Evolutionary conservation across 163 green algal genomes (phyloP), one percentile per base, ranked within the genome.

Genomic region (Trebouxiophyceae sp.): DNA sequence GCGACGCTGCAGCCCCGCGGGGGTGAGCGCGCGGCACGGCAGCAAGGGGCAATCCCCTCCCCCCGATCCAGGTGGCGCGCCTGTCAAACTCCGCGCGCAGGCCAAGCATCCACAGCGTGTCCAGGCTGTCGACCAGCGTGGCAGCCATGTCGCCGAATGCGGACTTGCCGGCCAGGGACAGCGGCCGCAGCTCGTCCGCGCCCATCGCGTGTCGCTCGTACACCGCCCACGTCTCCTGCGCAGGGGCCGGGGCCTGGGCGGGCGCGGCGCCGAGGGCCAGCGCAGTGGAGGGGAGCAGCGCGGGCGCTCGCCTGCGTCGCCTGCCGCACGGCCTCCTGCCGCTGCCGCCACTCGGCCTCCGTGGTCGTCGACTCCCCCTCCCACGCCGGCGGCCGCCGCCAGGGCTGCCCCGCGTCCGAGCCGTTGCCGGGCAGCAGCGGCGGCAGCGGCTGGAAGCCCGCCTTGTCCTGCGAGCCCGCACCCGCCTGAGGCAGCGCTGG

Each of bases 111-210:
- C 71, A 67, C n/a, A 87, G 71, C 12, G 81, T 87, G 62, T 75
- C 68, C 57, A 87, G 60, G 7, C 65, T 65, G 63, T 87, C 81
- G 7, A 86, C 57, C 12, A 86, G 66, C 1, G 72, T 82, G 24
- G 77, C 77, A 23, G 72, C 77, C 64, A 86, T 54, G 33, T 72
- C 78, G 1, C 72, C 66, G 61, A 87, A 80, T 30, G 27, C 62
- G 33, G 75, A 30, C 33, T 78, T 80, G 5, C 80, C 80, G 6
- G 26, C 27, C 62, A 72, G 90, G 46, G 61, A 86, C 8, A 91
- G 59, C 5, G 88, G 88, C 39, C 78, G 74, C 50, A 96, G 71
- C 65, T 95, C 87, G 69, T 95, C 89, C 62, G 81, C 32, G 68
- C 68, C 69, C 67, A 57, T 66, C 2, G 69, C 69, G 59, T 67